Conservation (phyloP, 2,329 filamentous ascomycete genomes). For the Apiospora rasikravindrae region DNA sequence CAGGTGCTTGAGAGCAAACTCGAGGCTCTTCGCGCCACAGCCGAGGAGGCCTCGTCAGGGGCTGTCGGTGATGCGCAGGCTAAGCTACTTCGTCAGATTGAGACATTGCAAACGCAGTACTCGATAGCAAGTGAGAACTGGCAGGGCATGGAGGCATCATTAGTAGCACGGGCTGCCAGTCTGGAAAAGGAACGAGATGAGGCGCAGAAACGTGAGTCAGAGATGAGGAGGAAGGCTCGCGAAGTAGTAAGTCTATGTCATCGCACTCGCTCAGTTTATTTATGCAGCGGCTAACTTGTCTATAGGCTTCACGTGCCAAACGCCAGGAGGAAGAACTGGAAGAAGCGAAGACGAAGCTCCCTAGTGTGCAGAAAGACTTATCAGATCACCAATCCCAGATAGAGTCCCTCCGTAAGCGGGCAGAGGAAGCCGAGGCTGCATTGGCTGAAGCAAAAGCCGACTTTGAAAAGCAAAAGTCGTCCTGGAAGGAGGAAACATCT, state of each 20-base stretch:
- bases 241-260: slow-evolving; percentile 69
- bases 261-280: neutral
- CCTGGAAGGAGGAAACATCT: slow-evolving; percentile 45
- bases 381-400: slow-evolving; percentile 63
- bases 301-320: slow-evolving; percentile 66
- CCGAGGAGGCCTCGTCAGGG: slow-evolving; percentile 88
- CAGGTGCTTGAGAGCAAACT: slow-evolving; percentile 85
- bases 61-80: slow-evolving; percentile 82
- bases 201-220: slow-evolving; percentile 78
- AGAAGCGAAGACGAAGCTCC: slow-evolving; percentile 65
- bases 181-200: slow-evolving; percentile 94
- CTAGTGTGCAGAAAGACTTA: slow-evolving; percentile 68
- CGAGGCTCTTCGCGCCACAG: slow-evolving; percentile 81
- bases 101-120: slow-evolving; percentile 95
- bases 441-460: slow-evolving; percentile 60
- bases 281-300: slow-evolving; percentile 33
- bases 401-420: slow-evolving; percentile 66
- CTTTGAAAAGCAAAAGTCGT: slow-evolving; percentile 53
- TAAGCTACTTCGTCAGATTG: slow-evolving; percentile 90
- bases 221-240: slow-evolving; percentile 86
- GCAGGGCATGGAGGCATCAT: slow-evolving; percentile 90
- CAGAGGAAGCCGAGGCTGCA: slow-evolving; percentile 69
- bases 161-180: slow-evolving; percentile 76
- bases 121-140: slow-evolving; percentile 94
- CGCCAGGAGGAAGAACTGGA: slow-evolving; percentile 85